Conservation (phyloP, 345 rosid species). For the Ceriops decandra region DNA sequence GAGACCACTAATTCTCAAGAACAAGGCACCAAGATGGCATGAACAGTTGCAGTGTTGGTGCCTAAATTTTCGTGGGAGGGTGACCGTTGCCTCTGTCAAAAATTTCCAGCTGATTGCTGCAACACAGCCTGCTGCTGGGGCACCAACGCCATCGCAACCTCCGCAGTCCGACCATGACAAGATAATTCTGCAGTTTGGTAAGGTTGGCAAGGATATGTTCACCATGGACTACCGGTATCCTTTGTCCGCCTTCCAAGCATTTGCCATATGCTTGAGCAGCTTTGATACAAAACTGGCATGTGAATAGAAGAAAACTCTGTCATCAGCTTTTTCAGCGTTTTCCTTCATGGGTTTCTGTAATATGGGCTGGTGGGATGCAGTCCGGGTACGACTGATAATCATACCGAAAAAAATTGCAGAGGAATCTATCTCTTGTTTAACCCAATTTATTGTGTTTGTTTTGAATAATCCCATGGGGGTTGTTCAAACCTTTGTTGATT, state of each 20-base stretch:
- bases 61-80: slow-evolving; percentile 21
- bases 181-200: slow-evolving; percentile 22
- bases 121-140: slow-evolving; percentile 19
- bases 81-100: slow-evolving; percentile 18
- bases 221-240: slow-evolving; percentile 22
- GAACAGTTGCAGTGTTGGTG: slow-evolving; percentile 28
- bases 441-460: slow-evolving; percentile 11
- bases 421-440: not conserved
- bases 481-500: slow-evolving; percentile 6
- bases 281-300: slow-evolving; percentile 24
- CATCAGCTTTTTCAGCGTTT: slow-evolving; percentile 23
- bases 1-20: slow-evolving; percentile 15
- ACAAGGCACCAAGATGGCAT: slow-evolving; percentile 22
- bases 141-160: slow-evolving; percentile 14
- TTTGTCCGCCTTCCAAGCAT: slow-evolving; percentile 20
- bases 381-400: slow-evolving; percentile 15
- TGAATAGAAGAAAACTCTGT: slow-evolving; percentile 19
- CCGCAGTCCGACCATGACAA: slow-evolving; percentile 22
- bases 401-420: slow-evolving; percentile 23
- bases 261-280: slow-evolving; percentile 22
- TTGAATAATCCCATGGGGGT: slow-evolving; percentile 9
- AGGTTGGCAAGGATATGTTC: slow-evolving; percentile 18
- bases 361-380: slow-evolving; percentile 22
- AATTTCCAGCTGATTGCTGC: slow-evolving; percentile 23
- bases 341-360: slow-evolving; percentile 27